Evolutionary conservation across 106 monocot genomes (phyloP).

Genomic region (Platanthera zijinensis): DNA sequence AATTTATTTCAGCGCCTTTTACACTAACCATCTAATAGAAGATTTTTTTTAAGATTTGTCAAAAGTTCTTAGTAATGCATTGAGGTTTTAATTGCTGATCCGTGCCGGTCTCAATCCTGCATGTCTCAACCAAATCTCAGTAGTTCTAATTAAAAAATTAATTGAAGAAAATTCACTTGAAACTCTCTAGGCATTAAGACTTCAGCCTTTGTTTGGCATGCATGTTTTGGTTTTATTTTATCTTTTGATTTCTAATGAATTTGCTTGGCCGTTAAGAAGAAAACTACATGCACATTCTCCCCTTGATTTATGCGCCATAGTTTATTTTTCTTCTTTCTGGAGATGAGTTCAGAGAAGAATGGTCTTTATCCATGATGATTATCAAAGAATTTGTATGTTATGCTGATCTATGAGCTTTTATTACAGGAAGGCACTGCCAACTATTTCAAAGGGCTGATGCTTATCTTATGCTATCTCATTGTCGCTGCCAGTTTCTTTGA

Average conservation of each 20-base stretch:
- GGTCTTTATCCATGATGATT: neutral
- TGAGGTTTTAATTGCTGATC: no score
- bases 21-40: no score
- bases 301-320: neutral
- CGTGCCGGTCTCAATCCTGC: no score
- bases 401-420: neutral
- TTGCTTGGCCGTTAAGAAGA: neutral
- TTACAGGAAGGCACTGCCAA: slow-evolving; percentile 60
- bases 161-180: no score
- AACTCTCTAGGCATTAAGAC: no score
- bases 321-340: neutral
- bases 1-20: no score
- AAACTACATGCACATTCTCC: neutral
- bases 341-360: neutral
- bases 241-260: neutral
- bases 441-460: slow-evolving; percentile 63
- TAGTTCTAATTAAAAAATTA: no score
- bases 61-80: no score
- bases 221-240: neutral
- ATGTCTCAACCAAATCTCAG: no score
- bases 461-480: slow-evolving; percentile 51
- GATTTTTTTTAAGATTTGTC: no score
- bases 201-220: neutral
- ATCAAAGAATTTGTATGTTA: neutral
- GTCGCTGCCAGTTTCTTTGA: slow-evolving; percentile 62